phyloP scores from a whole-genome alignment of 495 filamentous ascomycete species.

The Annulohypoxylon maeteangense region DNA sequence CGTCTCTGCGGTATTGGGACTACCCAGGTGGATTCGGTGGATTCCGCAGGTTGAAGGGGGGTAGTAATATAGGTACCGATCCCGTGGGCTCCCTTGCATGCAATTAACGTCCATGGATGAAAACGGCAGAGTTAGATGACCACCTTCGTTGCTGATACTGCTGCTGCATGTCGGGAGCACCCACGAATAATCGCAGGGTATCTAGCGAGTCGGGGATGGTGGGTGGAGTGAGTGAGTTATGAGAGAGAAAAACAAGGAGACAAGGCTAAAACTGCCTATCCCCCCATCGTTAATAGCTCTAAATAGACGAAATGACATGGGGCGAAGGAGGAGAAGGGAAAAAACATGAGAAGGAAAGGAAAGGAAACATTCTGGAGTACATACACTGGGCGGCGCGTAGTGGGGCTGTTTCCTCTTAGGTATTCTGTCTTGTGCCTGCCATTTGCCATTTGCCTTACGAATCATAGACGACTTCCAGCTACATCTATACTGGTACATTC shows the following conservation, averaged over 20 bases:
- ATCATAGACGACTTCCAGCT: background rate
- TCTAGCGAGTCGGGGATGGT: slow-evolving; percentile 12
- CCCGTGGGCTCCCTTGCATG: slow-evolving; percentile 41
- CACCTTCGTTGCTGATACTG: slow-evolving; percentile 20
- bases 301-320: background rate
- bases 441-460: background rate
- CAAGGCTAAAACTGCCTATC: slow-evolving; percentile 20
- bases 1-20: slow-evolving; percentile 20
- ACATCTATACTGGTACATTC: background rate
- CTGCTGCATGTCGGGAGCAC: slow-evolving; percentile 34
- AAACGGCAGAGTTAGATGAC: slow-evolving; percentile 25
- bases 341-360: background rate
- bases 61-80: slow-evolving; percentile 36
- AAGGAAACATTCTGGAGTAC: background rate
- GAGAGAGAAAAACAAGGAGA: slow-evolving; percentile 11
- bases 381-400: background rate
- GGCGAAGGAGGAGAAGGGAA: background rate
- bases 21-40: slow-evolving; percentile 8
- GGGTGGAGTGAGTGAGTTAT: slow-evolving; percentile 2
- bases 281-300: slow-evolving; percentile 3
- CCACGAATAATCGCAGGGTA: slow-evolving; percentile 28
- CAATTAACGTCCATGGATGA: slow-evolving; percentile 35
- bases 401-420: background rate
- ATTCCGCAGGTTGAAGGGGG: slow-evolving; percentile 29
- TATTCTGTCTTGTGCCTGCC: slow-evolving; percentile 6